phyloP scores from a whole-genome alignment of 805 yeast genomes.

The Candida awuae region DNA sequence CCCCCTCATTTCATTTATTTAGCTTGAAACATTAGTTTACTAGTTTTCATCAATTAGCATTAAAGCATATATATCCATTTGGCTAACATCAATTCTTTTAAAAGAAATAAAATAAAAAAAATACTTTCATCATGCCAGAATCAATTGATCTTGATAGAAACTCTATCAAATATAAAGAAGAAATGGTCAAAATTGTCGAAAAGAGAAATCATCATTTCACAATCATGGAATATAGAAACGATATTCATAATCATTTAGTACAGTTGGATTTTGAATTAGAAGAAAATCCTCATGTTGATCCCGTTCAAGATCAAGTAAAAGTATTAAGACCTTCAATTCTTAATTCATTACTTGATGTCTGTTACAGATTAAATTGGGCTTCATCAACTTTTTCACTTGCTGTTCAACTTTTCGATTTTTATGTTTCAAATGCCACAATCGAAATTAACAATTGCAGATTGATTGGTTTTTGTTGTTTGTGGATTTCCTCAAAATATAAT shows the following conservation, averaged over 20 bases:
- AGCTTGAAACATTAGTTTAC: neutral
- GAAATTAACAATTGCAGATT: conserved; percentile 31
- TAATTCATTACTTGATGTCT: conserved; percentile 27
- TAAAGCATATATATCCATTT: too few species aligned
- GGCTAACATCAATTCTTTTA: too few species aligned
- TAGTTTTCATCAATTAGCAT: neutral
- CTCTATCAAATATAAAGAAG: conserved; percentile 2
- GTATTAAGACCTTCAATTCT: conserved; percentile 20
- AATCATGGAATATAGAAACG: conserved; percentile 24
- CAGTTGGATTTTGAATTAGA: conserved; percentile 26
- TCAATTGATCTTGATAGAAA: neutral
- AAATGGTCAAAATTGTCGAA: conserved; percentile 18
- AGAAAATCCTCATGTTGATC: conserved; percentile 21
- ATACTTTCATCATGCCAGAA: neutral
- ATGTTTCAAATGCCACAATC: conserved; percentile 29
- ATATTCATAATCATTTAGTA: conserved; percentile 22
- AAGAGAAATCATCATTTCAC: conserved; percentile 22
- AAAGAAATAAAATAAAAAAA: neutral
- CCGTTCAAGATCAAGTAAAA: conserved; percentile 14
- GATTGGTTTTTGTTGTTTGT: conserved; percentile 37
- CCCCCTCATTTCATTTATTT: too few species aligned
- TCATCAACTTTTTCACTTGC: conserved; percentile 32
- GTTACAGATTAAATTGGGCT: conserved; percentile 24
- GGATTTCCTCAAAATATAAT: conserved; percentile 38
- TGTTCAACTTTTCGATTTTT: conserved; percentile 33